Base-by-base conservation (phyloP, 352 stramenopile species). In the Phytopythium mirpurense region DNA sequence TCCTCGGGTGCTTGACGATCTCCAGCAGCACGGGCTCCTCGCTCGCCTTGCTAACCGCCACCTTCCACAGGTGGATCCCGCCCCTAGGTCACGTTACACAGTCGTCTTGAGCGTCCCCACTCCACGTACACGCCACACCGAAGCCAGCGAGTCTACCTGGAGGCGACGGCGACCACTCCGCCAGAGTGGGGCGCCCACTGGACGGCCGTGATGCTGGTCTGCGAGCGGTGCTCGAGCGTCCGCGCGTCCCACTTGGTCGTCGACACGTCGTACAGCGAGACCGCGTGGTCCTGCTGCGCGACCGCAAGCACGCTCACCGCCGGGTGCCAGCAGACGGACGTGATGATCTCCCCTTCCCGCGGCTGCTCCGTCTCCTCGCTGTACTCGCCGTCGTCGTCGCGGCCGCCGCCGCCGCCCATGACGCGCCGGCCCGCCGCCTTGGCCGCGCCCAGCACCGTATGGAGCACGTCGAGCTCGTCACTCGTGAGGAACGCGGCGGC, bases 41-140 rank as follows among this genome's bases (percentile, higher is more conserved):
- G 1, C 57, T 23, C n/a, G 59, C 41, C 36, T 64, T 74, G 45
- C 74, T 86, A 52, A 37, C 32, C 23, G 66, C 50, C 4, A 90
- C 47, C 27, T 88, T 88, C 82, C 82, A 92, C 43, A 90, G 27
- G 31, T 90, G 82, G 2, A 90, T 54, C 0, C 79, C 82, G 2
- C 67, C 73, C 36, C 74, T 82, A 52, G 32, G 40, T 42, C 16
- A 37, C 38, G 41, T 41, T n/a, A 40, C 55, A n/a, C 40, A 45
- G 12, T 1, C 0, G 16, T 26, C 5, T 9, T 16, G n/a, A 44
- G 38, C 38, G 15, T 19, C 0, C n/a, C 3, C 14, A 26, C 19
- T 24, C 6, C 0, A 10, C 9, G 44, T 2, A 8, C 4, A 19
- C 19, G 29, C 29, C 10, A 41, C n/a, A n/a, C 21, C 19, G n/a